Percentiles rank a stretch among this genome's conserved stretches.
Conservation (phyloP, 371 early-diverging fungal species). For the Fennellomyces sp. region DNA sequence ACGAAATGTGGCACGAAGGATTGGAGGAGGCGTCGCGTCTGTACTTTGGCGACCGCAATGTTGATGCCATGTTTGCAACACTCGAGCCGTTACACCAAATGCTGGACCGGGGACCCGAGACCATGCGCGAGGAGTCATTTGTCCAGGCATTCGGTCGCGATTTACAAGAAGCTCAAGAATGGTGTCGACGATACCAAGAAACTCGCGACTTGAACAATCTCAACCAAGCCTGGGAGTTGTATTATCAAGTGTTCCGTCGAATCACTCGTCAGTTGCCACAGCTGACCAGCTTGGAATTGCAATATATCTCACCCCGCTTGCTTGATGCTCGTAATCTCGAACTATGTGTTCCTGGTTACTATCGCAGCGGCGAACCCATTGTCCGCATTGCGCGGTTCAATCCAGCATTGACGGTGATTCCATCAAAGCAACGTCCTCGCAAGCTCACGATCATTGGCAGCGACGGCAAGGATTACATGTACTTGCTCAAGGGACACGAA, state of each 20-base stretch:
- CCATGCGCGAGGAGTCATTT: constrained; percentile 93
- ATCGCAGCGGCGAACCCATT: constrained; percentile 86
- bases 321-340: constrained; percentile 86
- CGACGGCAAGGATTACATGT: constrained; percentile 92
- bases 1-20: constrained; percentile 98
- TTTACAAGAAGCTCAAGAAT: constrained; percentile 90
- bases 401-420: constrained; percentile 84
- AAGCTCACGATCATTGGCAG: constrained; percentile 84
- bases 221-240: constrained; percentile 97
- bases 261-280: constrained; percentile 87
- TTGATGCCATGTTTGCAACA: constrained; percentile 91
- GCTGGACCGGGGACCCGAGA: constrained; percentile 92
- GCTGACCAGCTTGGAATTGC: constrained; percentile 83
- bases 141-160: constrained; percentile 94
- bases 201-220: constrained; percentile 82
- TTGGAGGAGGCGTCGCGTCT: constrained; percentile 90
- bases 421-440: constrained; percentile 95
- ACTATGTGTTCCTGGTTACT: constrained; percentile 93
- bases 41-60: constrained; percentile 87
- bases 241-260: constrained; percentile 86
- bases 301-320: constrained; percentile 91
- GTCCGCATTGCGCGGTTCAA: constrained; percentile 88
- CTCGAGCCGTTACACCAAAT: constrained; percentile 90
- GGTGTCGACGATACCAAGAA: constrained; percentile 82
- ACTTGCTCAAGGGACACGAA: constrained; percentile 96